These are phyloP conservation scores for Coleophoma crateriformis DNA, from an alignment of 2,329 filamentous ascomycete genomes.

Conservation along the genomic window DNA sequence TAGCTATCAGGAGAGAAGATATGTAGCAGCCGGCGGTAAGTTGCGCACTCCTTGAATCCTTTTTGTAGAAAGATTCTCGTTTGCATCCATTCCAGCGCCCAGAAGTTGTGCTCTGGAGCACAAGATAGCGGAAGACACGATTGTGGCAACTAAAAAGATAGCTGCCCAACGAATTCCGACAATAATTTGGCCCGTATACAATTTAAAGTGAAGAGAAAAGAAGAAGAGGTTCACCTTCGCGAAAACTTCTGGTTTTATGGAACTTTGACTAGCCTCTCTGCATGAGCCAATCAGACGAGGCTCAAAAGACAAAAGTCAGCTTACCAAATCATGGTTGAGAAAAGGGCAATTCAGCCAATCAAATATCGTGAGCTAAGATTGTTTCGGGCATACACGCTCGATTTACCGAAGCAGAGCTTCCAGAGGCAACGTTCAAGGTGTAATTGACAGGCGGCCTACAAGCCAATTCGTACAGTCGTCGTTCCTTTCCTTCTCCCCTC, in stretches of 20 bases:
- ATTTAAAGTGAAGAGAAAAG: constrained; percentile 41
- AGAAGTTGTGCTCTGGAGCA: constrained; percentile 51
- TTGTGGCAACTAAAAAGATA: constrained; percentile 36
- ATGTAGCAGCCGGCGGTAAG: constrained; percentile 74
- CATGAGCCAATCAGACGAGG: neutral
- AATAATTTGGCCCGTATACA: constrained; percentile 66
- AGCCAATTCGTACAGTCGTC: constrained; percentile 4
- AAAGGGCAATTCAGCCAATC: no score
- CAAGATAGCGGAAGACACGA: constrained; percentile 71
- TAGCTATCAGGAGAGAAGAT: constrained; percentile 1
- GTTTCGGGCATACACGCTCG: no score
- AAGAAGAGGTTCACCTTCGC: constrained; percentile 23
- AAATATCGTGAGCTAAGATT: no score
- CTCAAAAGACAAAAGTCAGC: neutral
- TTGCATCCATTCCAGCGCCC: constrained; percentile 69
- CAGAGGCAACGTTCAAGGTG: constrained; percentile 4
- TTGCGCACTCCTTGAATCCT: constrained; percentile 38
- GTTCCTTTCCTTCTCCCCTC: constrained; percentile 32
- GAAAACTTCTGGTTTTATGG: constrained; percentile 16
- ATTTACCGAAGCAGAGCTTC: neutral
- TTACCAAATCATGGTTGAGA: constrained; percentile 11
- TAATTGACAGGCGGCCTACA: constrained; percentile 8
- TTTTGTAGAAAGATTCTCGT: constrained; percentile 40
- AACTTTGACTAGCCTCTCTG: constrained; percentile 11
- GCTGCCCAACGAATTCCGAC: constrained; percentile 58